Conservation (phyloP, 1,139 yeast species). For the Lodderomyces oxycetoniae region DNA sequence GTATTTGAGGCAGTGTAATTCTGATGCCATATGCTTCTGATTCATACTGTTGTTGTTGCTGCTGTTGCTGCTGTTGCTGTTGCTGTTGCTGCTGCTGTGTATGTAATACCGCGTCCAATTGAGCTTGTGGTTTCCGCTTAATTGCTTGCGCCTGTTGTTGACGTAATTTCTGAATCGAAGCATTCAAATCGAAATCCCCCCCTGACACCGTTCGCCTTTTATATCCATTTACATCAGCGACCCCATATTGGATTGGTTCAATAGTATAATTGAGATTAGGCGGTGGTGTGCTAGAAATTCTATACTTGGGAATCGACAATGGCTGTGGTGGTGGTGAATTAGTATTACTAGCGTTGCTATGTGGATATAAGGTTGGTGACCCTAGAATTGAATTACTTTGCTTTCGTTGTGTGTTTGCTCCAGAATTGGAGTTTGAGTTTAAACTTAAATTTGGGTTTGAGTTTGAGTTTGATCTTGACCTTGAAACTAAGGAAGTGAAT, state of each 20-base stretch:
- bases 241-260: not conserved
- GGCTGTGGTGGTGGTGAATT: not conserved
- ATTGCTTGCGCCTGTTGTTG: slow-evolving; percentile 3
- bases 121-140: slow-evolving; percentile 1
- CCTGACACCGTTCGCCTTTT: slow-evolving; percentile 10
- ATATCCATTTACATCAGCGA: not conserved
- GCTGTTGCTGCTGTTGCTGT: slow-evolving; percentile 4
- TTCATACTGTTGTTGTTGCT: not conserved
- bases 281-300: slow-evolving; percentile 6
- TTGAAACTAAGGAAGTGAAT: slow-evolving; percentile 1
- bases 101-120: slow-evolving; percentile 2
- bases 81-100: slow-evolving; percentile 2
- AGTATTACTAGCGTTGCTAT: not conserved
- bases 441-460: slow-evolving; percentile 2
- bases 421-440: slow-evolving; percentile 1
- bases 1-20: not conserved
- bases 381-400: not conserved
- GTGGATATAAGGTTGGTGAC: no score
- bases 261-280: slow-evolving; percentile 1
- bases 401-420: no score
- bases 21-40: slow-evolving; percentile 3
- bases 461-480: slow-evolving; percentile 3
- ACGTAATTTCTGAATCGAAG: slow-evolving; percentile 6
- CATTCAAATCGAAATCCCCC: slow-evolving; percentile 11
- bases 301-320: slow-evolving; percentile 2